Percentiles rank a stretch among this genome's conserved stretches.
These are phyloP conservation scores for Globisporangium okanoganense DNA, from an alignment of 352 stramenopile genomes.

Conservation along the genomic window DNA sequence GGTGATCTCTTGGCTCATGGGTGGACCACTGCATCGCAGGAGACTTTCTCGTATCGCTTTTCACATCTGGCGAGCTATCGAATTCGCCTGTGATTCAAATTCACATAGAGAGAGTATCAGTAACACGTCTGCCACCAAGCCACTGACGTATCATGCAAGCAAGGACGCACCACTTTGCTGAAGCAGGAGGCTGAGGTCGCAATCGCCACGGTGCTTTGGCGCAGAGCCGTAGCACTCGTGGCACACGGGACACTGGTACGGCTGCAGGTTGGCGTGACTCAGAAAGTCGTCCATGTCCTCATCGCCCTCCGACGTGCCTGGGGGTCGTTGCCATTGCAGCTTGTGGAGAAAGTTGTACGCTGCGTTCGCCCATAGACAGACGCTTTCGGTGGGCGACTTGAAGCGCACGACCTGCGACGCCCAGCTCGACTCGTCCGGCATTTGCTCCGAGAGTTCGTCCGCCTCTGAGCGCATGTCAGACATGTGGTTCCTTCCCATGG, in stretches of 20 bases:
- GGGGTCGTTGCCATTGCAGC: slow-evolving; percentile 52
- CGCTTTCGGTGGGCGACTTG: slow-evolving; percentile 35
- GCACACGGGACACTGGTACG: slow-evolving; percentile 50
- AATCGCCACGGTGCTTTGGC: slow-evolving; percentile 45
- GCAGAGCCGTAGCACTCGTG: slow-evolving; percentile 35
- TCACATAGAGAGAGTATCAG: not conserved
- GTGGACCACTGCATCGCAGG: not conserved
- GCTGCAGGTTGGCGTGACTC: slow-evolving; percentile 21
- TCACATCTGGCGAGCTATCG: slow-evolving; percentile 3
- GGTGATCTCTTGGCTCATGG: not conserved
- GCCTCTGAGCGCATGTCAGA: slow-evolving; percentile 18
- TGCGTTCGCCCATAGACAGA: slow-evolving; percentile 72
- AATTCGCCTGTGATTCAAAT: slow-evolving; percentile 11
- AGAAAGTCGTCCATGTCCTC: slow-evolving; percentile 42
- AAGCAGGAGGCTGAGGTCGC: slow-evolving; percentile 59
- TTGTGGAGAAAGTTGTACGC: slow-evolving; percentile 69
- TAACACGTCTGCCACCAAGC: not conserved
- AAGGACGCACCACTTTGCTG: slow-evolving; percentile 37
- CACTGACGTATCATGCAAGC: not conserved
- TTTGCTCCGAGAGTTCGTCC: slow-evolving; percentile 26
- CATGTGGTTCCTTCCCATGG: slow-evolving; percentile 2
- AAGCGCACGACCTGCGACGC: slow-evolving; percentile 35
- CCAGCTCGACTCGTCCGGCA: slow-evolving; percentile 24
- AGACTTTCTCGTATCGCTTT: not conserved
- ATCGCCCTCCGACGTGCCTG: slow-evolving; percentile 18